A percentile compares a stretch with the other conserved stretches of the same genome.
phyloP scores from a whole-genome alignment of 2,329 filamentous ascomycete species.

The Chrysoporthe deuterocubensis region DNA sequence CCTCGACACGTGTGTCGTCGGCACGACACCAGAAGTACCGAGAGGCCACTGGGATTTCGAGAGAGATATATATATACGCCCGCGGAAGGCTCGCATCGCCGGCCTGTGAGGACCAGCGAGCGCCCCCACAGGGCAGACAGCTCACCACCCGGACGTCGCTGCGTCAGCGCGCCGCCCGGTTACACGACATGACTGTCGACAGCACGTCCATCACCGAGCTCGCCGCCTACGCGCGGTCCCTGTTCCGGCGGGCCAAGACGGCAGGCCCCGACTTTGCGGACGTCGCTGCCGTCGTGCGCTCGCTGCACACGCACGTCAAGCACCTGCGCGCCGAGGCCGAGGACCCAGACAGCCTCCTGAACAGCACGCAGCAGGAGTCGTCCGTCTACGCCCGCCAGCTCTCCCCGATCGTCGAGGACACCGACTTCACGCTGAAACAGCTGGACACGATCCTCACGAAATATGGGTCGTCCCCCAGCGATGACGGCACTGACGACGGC shows the following conservation, averaged over 20 bases:
- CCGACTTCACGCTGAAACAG: slow-evolving; percentile 58
- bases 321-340: slow-evolving; percentile 62
- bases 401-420: slow-evolving; percentile 56
- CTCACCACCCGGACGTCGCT: slow-evolving; percentile 13
- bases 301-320: slow-evolving; percentile 59
- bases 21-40: background rate
- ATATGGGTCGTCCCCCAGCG: slow-evolving; percentile 36
- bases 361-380: slow-evolving; percentile 39
- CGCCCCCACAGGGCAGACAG: slow-evolving; percentile 17
- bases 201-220: slow-evolving; percentile 55
- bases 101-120: slow-evolving; percentile 9
- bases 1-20: background rate
- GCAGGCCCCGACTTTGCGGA: slow-evolving; percentile 54
- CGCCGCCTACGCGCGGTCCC: slow-evolving; percentile 57
- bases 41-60: background rate
- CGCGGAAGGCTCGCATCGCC: background rate
- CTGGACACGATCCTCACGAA: slow-evolving; percentile 57
- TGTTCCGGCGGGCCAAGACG: slow-evolving; percentile 58
- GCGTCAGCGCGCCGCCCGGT: background rate
- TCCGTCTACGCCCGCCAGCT: slow-evolving; percentile 55
- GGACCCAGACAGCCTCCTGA: slow-evolving; percentile 60
- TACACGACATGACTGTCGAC: slow-evolving; percentile 36
- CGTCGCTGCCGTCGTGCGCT: slow-evolving; percentile 54
- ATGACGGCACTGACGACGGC: slow-evolving; percentile 36
- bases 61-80: too few relatives aligned